These are phyloP conservation scores for Clohesyomyces aquaticus DNA, from an alignment of 495 filamentous ascomycete species.

Conservation along the genomic window DNA sequence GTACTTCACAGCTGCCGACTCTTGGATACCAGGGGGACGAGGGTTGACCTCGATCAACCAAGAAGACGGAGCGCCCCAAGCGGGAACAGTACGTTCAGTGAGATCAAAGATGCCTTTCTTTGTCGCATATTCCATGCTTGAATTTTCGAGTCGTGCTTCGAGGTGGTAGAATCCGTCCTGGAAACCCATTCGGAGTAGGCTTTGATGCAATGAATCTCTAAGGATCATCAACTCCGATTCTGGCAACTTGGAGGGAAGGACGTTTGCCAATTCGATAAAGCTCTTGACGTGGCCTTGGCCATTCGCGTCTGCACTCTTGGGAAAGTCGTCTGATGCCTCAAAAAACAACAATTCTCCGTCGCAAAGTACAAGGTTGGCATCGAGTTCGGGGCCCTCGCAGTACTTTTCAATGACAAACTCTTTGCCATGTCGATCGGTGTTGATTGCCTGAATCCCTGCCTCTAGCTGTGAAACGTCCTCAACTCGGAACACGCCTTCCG, in stretches of 20 bases:
- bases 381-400: slow-evolving; percentile 11
- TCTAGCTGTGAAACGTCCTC: not conserved
- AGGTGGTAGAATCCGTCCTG: slow-evolving; percentile 6
- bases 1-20: not conserved
- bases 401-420: slow-evolving; percentile 10
- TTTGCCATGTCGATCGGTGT: slow-evolving; percentile 1
- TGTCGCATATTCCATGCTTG: not conserved
- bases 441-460: not conserved
- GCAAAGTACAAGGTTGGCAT: slow-evolving; percentile 5
- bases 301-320: slow-evolving; percentile 9
- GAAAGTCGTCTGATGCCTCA: slow-evolving; percentile 4
- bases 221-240: slow-evolving; percentile 1
- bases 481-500: slow-evolving; percentile 3
- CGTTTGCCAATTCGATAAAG: slow-evolving; percentile 1
- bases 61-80: not conserved
- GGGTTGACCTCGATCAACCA: slow-evolving; percentile 3
- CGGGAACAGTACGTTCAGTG: not conserved
- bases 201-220: not conserved
- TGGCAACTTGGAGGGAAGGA: slow-evolving; percentile 5
- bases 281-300: not conserved
- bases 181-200: slow-evolving; percentile 2
- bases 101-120: slow-evolving; percentile 6
- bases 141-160: slow-evolving; percentile 12
- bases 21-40: not conserved
- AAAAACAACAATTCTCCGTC: slow-evolving; percentile 9